A percentile compares a stretch with the other conserved stretches of the same genome.
Evolutionary conservation across 164 flowering plant species (phyloP).

Genomic region (Aristolochia contorta): DNA sequence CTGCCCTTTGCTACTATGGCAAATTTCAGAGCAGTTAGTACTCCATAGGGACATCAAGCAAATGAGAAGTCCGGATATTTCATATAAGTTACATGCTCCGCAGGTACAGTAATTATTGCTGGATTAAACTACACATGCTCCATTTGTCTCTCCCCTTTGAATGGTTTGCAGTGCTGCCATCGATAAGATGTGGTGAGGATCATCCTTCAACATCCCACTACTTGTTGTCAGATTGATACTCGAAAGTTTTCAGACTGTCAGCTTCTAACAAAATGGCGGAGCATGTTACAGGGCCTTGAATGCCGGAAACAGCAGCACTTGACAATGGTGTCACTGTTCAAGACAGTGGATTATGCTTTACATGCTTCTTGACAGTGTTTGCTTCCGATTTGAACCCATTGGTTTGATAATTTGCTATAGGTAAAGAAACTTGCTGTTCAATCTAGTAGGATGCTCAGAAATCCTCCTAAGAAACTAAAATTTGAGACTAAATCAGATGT

Average conservation of each 20-base stretch:
- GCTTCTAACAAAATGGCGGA: too few relatives aligned
- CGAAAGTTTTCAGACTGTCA: too few relatives aligned
- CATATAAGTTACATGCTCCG: slow-evolving; percentile 23
- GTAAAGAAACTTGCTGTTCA: background rate
- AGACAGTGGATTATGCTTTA: slow-evolving; percentile 30
- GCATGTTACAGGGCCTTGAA: background rate
- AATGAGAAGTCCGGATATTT: slow-evolving; percentile 16
- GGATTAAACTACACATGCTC: slow-evolving; percentile 3
- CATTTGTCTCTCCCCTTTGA: slow-evolving; percentile 8
- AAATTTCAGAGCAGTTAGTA: background rate
- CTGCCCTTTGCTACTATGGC: background rate
- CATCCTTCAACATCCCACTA: slow-evolving; percentile 32
- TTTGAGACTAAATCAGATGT: too few relatives aligned
- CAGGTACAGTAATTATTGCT: slow-evolving; percentile 3
- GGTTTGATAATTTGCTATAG: slow-evolving; percentile 10
- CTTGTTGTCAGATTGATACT: slow-evolving; percentile 18
- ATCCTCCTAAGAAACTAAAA: too few relatives aligned
- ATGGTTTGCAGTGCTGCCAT: background rate
- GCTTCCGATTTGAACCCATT: slow-evolving; percentile 85
- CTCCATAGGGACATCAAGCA: slow-evolving; percentile 3
- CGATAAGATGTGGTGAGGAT: slow-evolving; percentile 26
- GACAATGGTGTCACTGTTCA: slow-evolving; percentile 28
- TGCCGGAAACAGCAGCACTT: slow-evolving; percentile 34
- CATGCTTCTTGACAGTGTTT: slow-evolving; percentile 45
- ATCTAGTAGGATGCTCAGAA: background rate